A percentile compares a stretch with the other conserved stretches of the same genome.
Conservation (phyloP, 1,284 basidiomycete species). For the Ustilago sp. region DNA sequence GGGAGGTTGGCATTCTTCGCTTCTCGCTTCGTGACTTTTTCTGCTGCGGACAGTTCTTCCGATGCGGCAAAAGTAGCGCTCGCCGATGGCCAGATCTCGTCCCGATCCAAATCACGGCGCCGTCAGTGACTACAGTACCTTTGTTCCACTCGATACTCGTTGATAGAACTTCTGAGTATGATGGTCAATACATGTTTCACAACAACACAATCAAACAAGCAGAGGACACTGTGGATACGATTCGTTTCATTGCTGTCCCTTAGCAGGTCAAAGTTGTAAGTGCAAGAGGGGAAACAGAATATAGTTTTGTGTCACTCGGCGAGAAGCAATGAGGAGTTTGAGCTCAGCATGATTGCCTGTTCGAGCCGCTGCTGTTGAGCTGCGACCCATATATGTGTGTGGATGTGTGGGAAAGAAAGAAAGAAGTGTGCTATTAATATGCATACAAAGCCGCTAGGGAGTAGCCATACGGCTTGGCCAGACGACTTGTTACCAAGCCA, state of each 20-base stretch:
- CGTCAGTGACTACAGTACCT: not conserved
- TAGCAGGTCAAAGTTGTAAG: constrained; percentile 10
- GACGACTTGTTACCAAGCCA: constrained; percentile 15
- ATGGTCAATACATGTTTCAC: not conserved
- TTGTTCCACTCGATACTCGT: no score
- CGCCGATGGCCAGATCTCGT: not conserved
- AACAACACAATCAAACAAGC: not conserved
- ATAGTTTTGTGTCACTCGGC: constrained; percentile 24
- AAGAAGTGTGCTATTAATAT: constrained; percentile 44
- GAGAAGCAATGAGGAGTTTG: constrained; percentile 9
- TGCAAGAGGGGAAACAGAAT: constrained; percentile 21
- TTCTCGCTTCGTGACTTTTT: not conserved
- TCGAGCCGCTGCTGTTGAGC: not conserved
- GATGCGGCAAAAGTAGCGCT: not conserved
- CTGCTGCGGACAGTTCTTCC: constrained; percentile 32
- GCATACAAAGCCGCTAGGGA: constrained; percentile 48
- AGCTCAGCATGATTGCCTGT: not conserved
- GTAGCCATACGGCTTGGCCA: constrained; percentile 40
- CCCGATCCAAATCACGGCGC: not conserved
- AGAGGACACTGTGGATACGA: constrained; percentile 25
- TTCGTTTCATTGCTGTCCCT: constrained; percentile 45
- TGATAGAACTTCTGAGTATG: no score
- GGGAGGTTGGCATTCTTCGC: not conserved
- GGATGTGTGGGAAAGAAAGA: constrained; percentile 1
- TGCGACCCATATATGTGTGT: constrained; percentile 10